Evolutionary conservation across 495 filamentous ascomycete species (phyloP).

Genomic region (Daldinia caldariorum): DNA sequence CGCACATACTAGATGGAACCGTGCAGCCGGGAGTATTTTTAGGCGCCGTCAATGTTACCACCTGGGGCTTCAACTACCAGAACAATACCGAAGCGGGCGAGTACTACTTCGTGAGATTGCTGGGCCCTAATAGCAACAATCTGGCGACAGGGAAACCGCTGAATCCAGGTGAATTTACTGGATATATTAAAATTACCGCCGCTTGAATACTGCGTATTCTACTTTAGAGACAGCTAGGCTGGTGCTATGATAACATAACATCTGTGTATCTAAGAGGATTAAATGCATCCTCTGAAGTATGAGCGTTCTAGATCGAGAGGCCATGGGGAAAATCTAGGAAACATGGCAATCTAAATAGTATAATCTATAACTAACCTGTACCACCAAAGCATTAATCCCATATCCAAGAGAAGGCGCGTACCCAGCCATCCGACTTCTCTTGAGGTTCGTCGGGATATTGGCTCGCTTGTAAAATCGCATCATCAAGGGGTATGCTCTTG

Average conservation of each 20-base stretch:
- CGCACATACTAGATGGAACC: conserved; percentile 32
- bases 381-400: conserved; percentile 48
- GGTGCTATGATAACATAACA: no score
- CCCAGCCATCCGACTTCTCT: conserved; percentile 43
- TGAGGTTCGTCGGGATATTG: conserved; percentile 47
- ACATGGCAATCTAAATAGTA: not conserved
- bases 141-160: conserved; percentile 35
- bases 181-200: conserved; percentile 34
- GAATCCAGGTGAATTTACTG: conserved; percentile 37
- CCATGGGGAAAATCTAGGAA: not conserved
- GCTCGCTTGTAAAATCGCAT: conserved; percentile 52
- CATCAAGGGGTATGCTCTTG: conserved; percentile 60
- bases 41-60: conserved; percentile 40
- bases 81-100: conserved; percentile 38
- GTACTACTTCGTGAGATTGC: conserved; percentile 37
- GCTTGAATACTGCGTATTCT: conserved; percentile 4
- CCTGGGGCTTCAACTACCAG: conserved; percentile 45
- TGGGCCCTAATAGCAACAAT: conserved; percentile 37
- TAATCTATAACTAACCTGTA: not conserved
- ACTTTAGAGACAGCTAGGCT: not conserved
- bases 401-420: conserved; percentile 52
- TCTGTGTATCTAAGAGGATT: not conserved
- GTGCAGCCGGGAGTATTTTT: conserved; percentile 28
- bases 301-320: not conserved
- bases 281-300: not conserved